Base-by-base conservation (phyloP, 331 rosid genomes). In the Ulmus americana region DNA sequence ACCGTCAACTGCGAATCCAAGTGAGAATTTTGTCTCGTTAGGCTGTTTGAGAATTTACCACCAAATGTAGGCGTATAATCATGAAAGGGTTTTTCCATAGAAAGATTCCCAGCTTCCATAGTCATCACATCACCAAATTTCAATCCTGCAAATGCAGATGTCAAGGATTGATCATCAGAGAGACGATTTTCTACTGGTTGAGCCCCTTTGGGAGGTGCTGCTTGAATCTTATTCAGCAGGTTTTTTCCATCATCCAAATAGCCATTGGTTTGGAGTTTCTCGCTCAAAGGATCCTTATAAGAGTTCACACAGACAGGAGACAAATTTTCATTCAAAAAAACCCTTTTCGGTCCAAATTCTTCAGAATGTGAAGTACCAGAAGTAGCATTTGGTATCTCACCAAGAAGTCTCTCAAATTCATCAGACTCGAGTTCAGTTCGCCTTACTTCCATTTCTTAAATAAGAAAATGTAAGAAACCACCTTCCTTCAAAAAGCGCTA, bases 351-450 rank as follows among this genome's bases (percentile, higher is more conserved):
- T 42, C 59, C 64, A 65, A 76, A 53, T 38, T 64, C 73, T 13
- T 68, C 79, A 28, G 49, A 64, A 57, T 68, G 75, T 66, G 84
- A 52, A 64, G 61, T 79, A n/a, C 70, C 71, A 44, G 75, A 75
- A 59, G 75, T 80, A 44, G 59, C 82, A 55, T 64, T 76, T 15
- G 86, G 86, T 68, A 84, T 70, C 74, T 84, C 84, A 16, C 85
- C 80, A 20, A 81, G 80, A 47, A 78, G 79, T 61, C 59, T 78
- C 63, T 77, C 84, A 39, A 84, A 44, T 56, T 84, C 89, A 47
- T 81, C 84, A 47, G 63, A 75, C 69, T 84, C 77, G 3, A 61
- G 53, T 59, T 64, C 77, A 51, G 44, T 76, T 69, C 70, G 55
- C 46, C 63, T 68, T 43, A 48, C 73, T 55, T 75, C 84, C 90